Percentiles rank a stretch among this genome's conserved stretches.
These are phyloP conservation scores for Mycena floridula DNA, from an alignment of 768 basidiomycete species.

Conservation along the genomic window DNA sequence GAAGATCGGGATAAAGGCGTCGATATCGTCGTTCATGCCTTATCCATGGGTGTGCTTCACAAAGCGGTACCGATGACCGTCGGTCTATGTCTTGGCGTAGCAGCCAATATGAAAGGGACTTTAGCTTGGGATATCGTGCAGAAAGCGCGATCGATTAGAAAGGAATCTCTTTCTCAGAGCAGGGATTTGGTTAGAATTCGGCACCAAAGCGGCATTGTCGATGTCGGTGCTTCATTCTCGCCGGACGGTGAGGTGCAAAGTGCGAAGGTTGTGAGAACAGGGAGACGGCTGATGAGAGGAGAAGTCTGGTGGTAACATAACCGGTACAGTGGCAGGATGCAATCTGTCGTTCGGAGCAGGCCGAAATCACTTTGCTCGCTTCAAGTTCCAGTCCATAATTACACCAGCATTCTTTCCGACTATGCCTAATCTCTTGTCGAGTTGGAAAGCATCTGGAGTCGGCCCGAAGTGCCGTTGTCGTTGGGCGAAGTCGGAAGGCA, in stretches of 20 bases:
- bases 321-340: no score
- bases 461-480: no score
- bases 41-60: constrained; percentile 69
- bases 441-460: no score
- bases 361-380: no score
- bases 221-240: constrained; percentile 54
- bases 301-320: constrained; percentile 59
- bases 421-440: no score
- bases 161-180: constrained; percentile 4
- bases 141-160: constrained; percentile 5
- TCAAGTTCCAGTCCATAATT: no score
- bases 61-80: constrained; percentile 73
- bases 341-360: no score
- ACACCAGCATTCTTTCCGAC: no score
- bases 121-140: constrained; percentile 47
- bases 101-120: constrained; percentile 46
- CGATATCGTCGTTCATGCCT: constrained; percentile 51
- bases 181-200: constrained; percentile 43
- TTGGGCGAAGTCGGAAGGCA: no score
- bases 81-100: constrained; percentile 63
- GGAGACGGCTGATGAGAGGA: constrained; percentile 66
- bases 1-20: no score
- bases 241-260: constrained; percentile 41
- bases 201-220: constrained; percentile 64
- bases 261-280: constrained; percentile 64